A percentile compares a stretch with the other conserved stretches of the same genome.
phyloP scores from a whole-genome alignment of 2,329 filamentous ascomycete genomes.

The Ophiostoma populinum region DNA sequence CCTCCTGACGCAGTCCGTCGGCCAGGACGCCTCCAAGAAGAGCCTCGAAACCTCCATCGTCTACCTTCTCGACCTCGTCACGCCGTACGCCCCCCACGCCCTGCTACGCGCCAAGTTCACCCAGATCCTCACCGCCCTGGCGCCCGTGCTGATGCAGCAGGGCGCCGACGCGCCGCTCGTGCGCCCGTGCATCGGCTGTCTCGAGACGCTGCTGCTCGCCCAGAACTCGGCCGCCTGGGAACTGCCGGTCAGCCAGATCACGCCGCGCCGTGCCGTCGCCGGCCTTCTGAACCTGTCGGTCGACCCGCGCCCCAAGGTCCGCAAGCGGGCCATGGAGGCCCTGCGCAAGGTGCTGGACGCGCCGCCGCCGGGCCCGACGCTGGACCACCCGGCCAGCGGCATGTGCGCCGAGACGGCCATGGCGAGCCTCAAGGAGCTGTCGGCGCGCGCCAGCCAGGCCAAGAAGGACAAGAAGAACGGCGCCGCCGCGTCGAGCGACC shows the following conservation, averaged over 20 bases:
- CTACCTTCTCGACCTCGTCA: conserved; percentile 88
- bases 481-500: conserved; percentile 45
- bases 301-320: conserved; percentile 80
- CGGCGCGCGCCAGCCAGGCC: conserved; percentile 40
- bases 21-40: conserved; percentile 53
- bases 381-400: conserved; percentile 88
- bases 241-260: conserved; percentile 63
- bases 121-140: conserved; percentile 74
- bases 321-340: conserved; percentile 84
- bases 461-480: conserved; percentile 52
- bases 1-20: conserved; percentile 62
- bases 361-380: conserved; percentile 74
- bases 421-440: conserved; percentile 60
- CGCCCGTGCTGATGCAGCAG: conserved; percentile 61
- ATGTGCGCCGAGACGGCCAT: conserved; percentile 90
- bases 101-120: conserved; percentile 90
- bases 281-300: conserved; percentile 72
- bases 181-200: conserved; percentile 74
- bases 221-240: conserved; percentile 85
- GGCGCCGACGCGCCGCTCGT: conserved; percentile 79
- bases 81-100: conserved; percentile 65
- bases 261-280: conserved; percentile 72
- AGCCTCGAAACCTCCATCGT: conserved; percentile 74
- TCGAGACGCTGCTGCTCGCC: conserved; percentile 78
- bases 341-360: conserved; percentile 66